Percentiles rank a stretch among this genome's conserved stretches.
These are phyloP conservation scores for Carex arenaria DNA, from an alignment of 202 grass and related monocot genomes.

Conservation along the genomic window DNA sequence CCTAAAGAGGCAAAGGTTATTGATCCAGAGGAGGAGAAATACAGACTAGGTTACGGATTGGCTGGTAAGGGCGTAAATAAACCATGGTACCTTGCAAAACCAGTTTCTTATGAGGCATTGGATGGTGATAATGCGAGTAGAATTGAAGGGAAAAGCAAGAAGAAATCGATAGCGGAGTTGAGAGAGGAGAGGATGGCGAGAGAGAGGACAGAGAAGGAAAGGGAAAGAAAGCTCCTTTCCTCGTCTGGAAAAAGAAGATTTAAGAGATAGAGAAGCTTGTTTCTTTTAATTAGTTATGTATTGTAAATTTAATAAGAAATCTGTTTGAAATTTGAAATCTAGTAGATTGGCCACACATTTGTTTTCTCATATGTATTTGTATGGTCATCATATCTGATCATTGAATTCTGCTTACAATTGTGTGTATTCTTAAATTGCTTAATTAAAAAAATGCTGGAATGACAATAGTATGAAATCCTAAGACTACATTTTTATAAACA, in stretches of 20 bases:
- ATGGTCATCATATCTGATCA: not conserved
- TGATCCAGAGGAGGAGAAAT: conserved; percentile 84
- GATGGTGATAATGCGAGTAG: conserved; percentile 26
- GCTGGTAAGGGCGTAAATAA: conserved; percentile 78
- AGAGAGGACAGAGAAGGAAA: conserved; percentile 81
- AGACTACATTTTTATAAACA: no score
- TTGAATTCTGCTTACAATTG: not conserved
- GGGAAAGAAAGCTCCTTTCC: conserved; percentile 37
- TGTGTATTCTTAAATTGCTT: no score
- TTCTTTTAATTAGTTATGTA: not conserved
- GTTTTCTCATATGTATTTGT: not conserved
- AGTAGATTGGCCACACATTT: not conserved
- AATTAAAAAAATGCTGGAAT: no score
- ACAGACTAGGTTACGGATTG: conserved; percentile 78
- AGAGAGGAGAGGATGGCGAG: conserved; percentile 73
- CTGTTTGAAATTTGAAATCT: not conserved
- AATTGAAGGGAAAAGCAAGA: conserved; percentile 46
- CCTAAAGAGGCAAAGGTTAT: conserved; percentile 46
- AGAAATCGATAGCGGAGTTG: conserved; percentile 66
- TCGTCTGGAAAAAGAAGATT: conserved; percentile 32
- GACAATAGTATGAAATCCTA: no score
- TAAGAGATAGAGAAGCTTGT: conserved; percentile 7
- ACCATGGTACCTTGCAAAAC: conserved; percentile 70
- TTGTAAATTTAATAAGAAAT: not conserved
- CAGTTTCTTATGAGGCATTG: conserved; percentile 23